These are phyloP conservation scores for Nakaseomyces sp. DNA, from an alignment of 1,139 yeast species.

Conservation along the genomic window DNA sequence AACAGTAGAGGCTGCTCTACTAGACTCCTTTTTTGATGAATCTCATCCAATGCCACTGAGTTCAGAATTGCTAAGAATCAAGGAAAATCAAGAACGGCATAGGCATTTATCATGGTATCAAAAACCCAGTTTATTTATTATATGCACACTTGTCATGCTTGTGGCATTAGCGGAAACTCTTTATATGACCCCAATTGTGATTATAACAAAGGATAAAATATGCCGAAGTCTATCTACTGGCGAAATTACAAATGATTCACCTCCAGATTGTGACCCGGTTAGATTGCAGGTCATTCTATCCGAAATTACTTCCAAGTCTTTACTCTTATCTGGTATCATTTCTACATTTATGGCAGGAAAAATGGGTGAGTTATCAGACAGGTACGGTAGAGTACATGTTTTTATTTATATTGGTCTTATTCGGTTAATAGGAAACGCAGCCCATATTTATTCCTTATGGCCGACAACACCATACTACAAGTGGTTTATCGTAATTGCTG, in stretches of 20 bases:
- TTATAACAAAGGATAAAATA: constrained; percentile 21
- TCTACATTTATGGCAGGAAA: constrained; percentile 19
- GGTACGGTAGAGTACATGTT: constrained; percentile 21
- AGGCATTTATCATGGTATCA: constrained; percentile 10
- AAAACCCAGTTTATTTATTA: constrained; percentile 28
- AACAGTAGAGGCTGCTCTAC: constrained; percentile 1
- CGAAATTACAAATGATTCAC: constrained; percentile 4
- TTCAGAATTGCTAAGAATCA: constrained; percentile 15
- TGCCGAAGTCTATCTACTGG: constrained; percentile 17
- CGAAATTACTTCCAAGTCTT: constrained; percentile 10
- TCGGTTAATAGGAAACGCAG: constrained; percentile 9
- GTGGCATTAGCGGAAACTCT: constrained; percentile 15
- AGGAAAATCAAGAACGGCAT: constrained; percentile 20
- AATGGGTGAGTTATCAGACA: constrained; percentile 23
- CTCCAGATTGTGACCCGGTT: constrained; percentile 24
- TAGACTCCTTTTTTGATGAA: constrained; percentile 3
- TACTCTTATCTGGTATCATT: constrained; percentile 14
- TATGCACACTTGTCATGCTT: constrained; percentile 24
- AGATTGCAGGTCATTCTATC: constrained; percentile 24
- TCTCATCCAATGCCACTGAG: constrained; percentile 2
- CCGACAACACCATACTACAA: constrained; percentile 12
- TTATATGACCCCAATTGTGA: constrained; percentile 23
- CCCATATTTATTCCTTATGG: constrained; percentile 11
- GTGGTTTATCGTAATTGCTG: constrained; percentile 10
- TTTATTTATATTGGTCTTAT: constrained; percentile 15